Conservation (phyloP, 2,329 filamentous ascomycete genomes). For the Apiospora aurea region DNA sequence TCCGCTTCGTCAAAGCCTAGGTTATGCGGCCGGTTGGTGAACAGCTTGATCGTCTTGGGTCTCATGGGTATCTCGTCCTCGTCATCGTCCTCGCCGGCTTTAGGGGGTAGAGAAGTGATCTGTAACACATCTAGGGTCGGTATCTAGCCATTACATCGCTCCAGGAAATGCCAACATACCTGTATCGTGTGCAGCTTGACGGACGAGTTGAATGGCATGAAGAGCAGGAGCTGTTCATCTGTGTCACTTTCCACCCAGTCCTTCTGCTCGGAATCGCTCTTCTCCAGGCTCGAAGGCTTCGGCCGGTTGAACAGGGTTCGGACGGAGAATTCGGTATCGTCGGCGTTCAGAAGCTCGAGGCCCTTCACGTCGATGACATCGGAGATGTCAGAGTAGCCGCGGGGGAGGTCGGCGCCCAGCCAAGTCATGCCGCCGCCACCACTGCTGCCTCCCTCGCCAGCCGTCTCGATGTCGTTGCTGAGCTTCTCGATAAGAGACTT, state of each 20-base stretch:
- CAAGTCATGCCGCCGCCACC: slow-evolving; percentile 61
- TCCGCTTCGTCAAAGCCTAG: slow-evolving; percentile 96
- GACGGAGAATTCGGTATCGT: slow-evolving; percentile 71
- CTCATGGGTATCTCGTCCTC: slow-evolving; percentile 81
- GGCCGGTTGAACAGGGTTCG: slow-evolving; percentile 76
- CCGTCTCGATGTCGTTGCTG: slow-evolving; percentile 67
- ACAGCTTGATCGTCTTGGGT: slow-evolving; percentile 84
- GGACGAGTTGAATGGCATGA: slow-evolving; percentile 85
- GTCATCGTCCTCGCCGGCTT: slow-evolving; percentile 56
- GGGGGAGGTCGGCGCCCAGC: slow-evolving; percentile 77
- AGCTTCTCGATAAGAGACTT: slow-evolving; percentile 76
- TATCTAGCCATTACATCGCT: slow-evolving; percentile 24
- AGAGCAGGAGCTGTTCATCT: slow-evolving; percentile 95
- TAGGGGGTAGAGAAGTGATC: slow-evolving; percentile 80
- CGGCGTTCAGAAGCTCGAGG: slow-evolving; percentile 87
- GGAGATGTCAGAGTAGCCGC: slow-evolving; percentile 84
- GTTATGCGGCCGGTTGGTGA: slow-evolving; percentile 87
- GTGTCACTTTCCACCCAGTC: slow-evolving; percentile 98
- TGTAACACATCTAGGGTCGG: slow-evolving; percentile 49
- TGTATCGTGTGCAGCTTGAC: slow-evolving; percentile 87
- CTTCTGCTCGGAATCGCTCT: slow-evolving; percentile 83
- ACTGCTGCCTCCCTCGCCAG: slow-evolving; percentile 55
- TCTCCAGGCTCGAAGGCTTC: slow-evolving; percentile 71
- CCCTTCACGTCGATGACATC: slow-evolving; percentile 80
- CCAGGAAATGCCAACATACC: slow-evolving; percentile 45